phyloP scores from a whole-genome alignment of 192 early-diverging fungal species.

The Geosiphon pyriformis region DNA sequence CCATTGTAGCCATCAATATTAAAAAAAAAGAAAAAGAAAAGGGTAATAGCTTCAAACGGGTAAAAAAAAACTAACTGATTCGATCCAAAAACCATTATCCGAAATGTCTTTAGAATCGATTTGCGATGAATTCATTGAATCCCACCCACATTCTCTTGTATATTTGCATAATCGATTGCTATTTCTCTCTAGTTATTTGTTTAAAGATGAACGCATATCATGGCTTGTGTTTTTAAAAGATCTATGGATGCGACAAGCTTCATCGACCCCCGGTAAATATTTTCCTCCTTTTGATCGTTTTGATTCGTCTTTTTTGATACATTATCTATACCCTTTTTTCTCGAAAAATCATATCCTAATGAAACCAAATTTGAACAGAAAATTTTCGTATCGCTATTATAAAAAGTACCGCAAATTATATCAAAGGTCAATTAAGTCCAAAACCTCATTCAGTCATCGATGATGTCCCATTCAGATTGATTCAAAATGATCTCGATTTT shows the following conservation, averaged over 20 bases:
- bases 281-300: too few relatives aligned
- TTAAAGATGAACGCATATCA: background rate
- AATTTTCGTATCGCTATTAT: background rate
- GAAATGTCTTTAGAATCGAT: too few relatives aligned
- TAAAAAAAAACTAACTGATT: too few relatives aligned
- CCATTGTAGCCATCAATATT: too few relatives aligned
- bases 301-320: background rate
- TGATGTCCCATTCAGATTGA: too few relatives aligned
- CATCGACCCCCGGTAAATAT: background rate
- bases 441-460: background rate
- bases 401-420: background rate
- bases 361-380: background rate
- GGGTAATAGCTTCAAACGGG: too few relatives aligned
- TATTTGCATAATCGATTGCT: background rate
- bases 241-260: background rate
- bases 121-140: background rate
- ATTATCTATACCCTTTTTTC: background rate
- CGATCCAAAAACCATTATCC: too few relatives aligned
- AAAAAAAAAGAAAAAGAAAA: too few relatives aligned
- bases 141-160: background rate
- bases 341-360: background rate
- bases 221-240: background rate
- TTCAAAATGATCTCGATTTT: background rate
- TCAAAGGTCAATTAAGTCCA: background rate
- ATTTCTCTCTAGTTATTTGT: background rate